Base-by-base conservation (phyloP, 805 yeast species). In the Teunomyces funiuensis region DNA sequence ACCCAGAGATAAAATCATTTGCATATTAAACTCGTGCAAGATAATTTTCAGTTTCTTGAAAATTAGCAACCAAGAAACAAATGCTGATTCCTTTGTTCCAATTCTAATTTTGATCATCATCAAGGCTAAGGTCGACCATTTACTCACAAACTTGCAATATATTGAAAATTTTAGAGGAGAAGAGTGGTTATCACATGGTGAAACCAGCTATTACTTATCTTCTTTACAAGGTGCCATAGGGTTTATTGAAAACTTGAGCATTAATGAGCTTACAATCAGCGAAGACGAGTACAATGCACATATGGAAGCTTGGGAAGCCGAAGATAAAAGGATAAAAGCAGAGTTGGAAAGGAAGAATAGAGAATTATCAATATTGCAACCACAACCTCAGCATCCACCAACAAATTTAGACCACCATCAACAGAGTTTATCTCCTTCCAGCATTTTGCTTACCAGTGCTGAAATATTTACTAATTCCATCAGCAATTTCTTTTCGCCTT, bases 1-100 rank as follows among this genome's bases (percentile, higher is more conserved):
- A 0, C 99, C 99, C 11, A 72, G 99, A 40, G 99, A 95, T 58
- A 93, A 93, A 57, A 80, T 88, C 47, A 88, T 93, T 28, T 93
- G 98, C 59, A 73, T 93, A 2, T 71, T 93, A 47, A 95, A 93
- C 63, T 82, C 93, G 40, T 91, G 97, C 57, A 91, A 91, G 61
- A 90, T 93, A 15, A 83, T 95, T 5, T 90, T 89, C 69, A 95
- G 96, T 8, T 73, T 88, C 43, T 76, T 95, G 36, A 81, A 89
- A 47, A 86, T 82, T 45, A 73, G 80, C 40, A 85, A 81, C 44
- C 68, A 71, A 38, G 91, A 86, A 51, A 67, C 75, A 6, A 90
- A 89, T 51, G 99, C 99, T 0, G 99, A 93, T 63, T 80, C 86
- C 28, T 93, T 93, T 61, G 76, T 93, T n/a, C 99, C 99, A 0